Evolutionary conservation across 2,329 filamentous ascomycete species (phyloP), one percentile per base, ranked within the genome.

Genomic region (Sphaerulina populicola): DNA sequence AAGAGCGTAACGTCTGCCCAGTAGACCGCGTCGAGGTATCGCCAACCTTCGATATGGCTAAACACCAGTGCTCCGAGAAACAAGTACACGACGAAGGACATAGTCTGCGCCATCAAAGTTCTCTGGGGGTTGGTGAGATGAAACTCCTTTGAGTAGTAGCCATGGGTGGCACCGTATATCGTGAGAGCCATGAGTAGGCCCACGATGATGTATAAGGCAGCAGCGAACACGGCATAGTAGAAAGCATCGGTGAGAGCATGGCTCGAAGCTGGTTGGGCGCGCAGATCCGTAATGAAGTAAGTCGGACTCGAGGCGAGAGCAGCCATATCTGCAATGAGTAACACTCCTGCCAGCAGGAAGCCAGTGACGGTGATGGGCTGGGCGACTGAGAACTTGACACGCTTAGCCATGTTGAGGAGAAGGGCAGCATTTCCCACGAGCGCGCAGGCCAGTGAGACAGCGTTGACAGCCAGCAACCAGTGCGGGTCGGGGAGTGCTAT

Each of bases 291-390:
- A 8, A 75, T 64, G 12, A 68, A 70, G 50, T 77, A 74, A 9
- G 70, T 57, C 2, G 67, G 64, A 6, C 72, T 70, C 0, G 71
- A 72, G 9, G 75, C 72, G 39, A 69, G 44, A 5, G 74, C 71
- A 12, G 69, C 64, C 3, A 80, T 71, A 8, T 80, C 71, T 3
- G 69, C 71, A 27, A 81, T 75, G 29, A 82, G 69, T 1, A 82
- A 68, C 4, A 76, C 54, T 0, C 77, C 77, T 10, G 78, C 71
- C 2, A 78, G 58, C 42, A 77, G 74, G 68, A 77, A 82, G n/a
- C 78, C 78, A n/a, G 74, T 59, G 31, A 82, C 79, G 0, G 78
- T 81, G 39, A 81, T 76, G 1, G 79, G 76, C 58, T 81, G 79
- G 1, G 78, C 77, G 23, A 80, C 68, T 4, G 69, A 67, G 61